phyloP scores from a whole-genome alignment of 2,329 filamentous ascomycete genomes.

The Ceratocystis albifundus region DNA sequence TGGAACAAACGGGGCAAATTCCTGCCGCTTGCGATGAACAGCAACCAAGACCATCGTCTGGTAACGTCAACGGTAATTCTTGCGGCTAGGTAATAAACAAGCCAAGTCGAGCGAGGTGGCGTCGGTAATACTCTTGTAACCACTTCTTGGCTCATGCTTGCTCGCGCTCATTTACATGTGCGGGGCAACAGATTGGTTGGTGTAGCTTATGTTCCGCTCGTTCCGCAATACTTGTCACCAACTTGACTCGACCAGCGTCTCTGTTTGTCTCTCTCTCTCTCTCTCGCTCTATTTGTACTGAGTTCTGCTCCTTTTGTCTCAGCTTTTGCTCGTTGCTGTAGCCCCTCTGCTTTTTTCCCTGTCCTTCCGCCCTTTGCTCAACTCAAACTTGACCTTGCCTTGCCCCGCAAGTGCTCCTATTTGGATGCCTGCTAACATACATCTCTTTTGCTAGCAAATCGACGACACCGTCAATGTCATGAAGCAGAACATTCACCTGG shows the following conservation, averaged over 20 bases:
- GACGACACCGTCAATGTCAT: conserved; percentile 90
- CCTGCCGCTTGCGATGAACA: not conserved
- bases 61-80: not conserved
- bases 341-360: not conserved
- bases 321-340: not conserved
- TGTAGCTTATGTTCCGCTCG: not conserved
- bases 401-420: not conserved
- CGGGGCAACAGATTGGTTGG: not conserved
- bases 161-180: not conserved
- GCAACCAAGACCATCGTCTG: not conserved
- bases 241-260: not conserved
- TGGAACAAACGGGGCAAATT: not conserved
- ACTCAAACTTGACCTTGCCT: not conserved
- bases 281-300: not conserved
- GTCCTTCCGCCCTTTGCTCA: not conserved
- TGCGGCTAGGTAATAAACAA: not conserved
- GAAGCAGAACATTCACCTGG: conserved; percentile 95
- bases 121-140: not conserved
- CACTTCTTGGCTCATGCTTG: not conserved
- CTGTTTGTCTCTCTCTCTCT: not conserved
- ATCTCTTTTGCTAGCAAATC: conserved; percentile 61
- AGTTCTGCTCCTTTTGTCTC: not conserved
- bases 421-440: conserved; percentile 24
- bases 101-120: no score
- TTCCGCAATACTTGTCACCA: conserved; percentile 9